Evolutionary conservation across 805 yeast genomes (phyloP).

Genomic region (Saccharomycopsis capsularis): DNA sequence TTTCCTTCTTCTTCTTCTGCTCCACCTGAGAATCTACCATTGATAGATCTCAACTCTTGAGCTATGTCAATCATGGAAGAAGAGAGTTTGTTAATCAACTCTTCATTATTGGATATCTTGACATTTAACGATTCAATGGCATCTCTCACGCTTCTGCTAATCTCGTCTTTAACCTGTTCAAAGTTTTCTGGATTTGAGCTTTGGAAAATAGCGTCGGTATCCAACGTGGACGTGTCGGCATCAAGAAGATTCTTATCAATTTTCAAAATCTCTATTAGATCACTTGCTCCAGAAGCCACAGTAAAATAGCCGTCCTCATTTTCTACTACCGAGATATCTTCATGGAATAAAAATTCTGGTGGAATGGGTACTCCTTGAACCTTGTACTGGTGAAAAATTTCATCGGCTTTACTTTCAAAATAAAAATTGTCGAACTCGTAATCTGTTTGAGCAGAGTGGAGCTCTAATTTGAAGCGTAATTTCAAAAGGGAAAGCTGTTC

Average conservation of each 20-base stretch:
- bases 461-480: slow-evolving; percentile 14
- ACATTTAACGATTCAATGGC: slow-evolving; percentile 2
- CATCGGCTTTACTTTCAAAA: slow-evolving; percentile 9
- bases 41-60: too few species aligned
- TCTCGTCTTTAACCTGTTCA: not conserved
- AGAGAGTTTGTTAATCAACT: not conserved
- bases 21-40: too few species aligned
- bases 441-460: slow-evolving; percentile 16
- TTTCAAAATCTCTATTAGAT: not conserved
- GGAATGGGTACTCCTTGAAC: not conserved
- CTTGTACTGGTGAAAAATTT: slow-evolving; percentile 5
- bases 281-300: too few species aligned
- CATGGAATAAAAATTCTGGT: not conserved
- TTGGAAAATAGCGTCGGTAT: not conserved
- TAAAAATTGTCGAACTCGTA: slow-evolving; percentile 10
- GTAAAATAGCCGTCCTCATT: not conserved
- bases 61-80: not conserved
- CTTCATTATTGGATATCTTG: slow-evolving; percentile 3
- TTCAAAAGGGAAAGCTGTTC: slow-evolving; percentile 13
- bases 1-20: too few species aligned
- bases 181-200: not conserved
- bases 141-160: not conserved
- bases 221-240: not conserved
- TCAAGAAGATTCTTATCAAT: not conserved
- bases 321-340: not conserved